Evolutionary conservation across 179 eudicot species (phyloP).

Genomic region (Beta lomatogona): DNA sequence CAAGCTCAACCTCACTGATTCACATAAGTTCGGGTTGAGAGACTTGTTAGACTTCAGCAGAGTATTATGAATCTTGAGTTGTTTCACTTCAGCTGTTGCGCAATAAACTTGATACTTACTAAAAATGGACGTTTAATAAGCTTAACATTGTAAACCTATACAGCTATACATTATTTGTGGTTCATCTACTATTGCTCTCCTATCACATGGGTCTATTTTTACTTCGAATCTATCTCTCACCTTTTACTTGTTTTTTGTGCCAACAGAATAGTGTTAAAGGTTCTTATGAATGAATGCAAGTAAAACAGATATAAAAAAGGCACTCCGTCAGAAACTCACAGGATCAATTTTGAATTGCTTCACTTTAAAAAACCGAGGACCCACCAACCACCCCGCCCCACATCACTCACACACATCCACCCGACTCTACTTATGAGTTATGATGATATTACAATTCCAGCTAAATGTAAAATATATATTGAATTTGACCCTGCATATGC

Average conservation of each 20-base stretch:
- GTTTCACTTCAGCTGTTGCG: not conserved
- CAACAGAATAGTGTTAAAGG: too few relatives aligned
- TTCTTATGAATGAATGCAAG: too few relatives aligned
- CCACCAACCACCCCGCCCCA: not conserved
- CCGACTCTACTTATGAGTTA: too few relatives aligned
- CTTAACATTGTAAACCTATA: too few relatives aligned
- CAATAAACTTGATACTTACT: too few relatives aligned
- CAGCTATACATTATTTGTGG: too few relatives aligned
- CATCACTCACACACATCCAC: not conserved
- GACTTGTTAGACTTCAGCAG: not conserved
- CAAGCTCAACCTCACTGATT: slow-evolving; percentile 71
- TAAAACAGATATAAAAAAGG: not conserved
- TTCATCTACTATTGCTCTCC: too few relatives aligned
- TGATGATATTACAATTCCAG: not conserved
- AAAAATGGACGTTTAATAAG: too few relatives aligned
- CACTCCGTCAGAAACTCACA: not conserved
- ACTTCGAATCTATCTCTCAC: too few relatives aligned
- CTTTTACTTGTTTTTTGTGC: too few relatives aligned
- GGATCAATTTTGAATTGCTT: not conserved
- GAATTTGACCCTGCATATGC: not conserved
- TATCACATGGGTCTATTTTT: too few relatives aligned
- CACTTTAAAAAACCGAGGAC: not conserved
- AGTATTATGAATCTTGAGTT: not conserved
- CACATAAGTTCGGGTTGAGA: slow-evolving; percentile 5
- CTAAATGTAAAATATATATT: not conserved